Evolutionary conservation across 169 alveolate species (phyloP), one percentile per base, ranked within the genome.

Genomic region (Plasmodium malariae): DNA sequence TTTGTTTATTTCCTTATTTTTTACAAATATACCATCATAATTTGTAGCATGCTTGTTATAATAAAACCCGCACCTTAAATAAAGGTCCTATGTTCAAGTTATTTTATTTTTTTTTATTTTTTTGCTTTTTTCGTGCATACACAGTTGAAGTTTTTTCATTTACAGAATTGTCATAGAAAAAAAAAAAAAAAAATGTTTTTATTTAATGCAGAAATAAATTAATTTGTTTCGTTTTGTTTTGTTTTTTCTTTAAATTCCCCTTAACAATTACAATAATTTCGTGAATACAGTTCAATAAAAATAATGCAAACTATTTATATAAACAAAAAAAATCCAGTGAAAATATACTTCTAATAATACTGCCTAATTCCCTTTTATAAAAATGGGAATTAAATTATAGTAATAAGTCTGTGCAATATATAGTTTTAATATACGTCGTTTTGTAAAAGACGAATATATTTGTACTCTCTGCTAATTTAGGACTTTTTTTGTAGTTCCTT

Each of bases 271-370:
- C n/a, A n/a, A n/a, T n/a, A n/a, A n/a, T n/a, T n/a, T 40, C 51
- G 51, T 40, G 5, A 40, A 6, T 6, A 9, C 51, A 37, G 21
- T 26, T 30, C 26, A 65, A 65, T 17, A 11, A 24, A 24, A 4
- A 45, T 65, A 65, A 17, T n/a, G 5, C 59, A 40, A 11, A 3
- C 21, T 48, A 14, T 30, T n/a, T 48, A 65, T 17, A 65, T 28
- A 21, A 63, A 63, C 24, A 65, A 65, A 65, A 65, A 65, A 36
- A 65, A 40, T 40, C 9, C 9, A 40, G 51, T 40, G 51, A 65
- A 65, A 36, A 36, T 19, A 24, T 45, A 65, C 32, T 65, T 36
- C n/a, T n/a, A n/a, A 65, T 17, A 32, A 36, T 11, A 45, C 21
- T 36, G 21, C 51, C 74, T 48, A 49, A 5, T 19, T 32, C 4